Conservation (phyloP, 1,284 basidiomycete genomes). For the Cronartium quercuum region DNA sequence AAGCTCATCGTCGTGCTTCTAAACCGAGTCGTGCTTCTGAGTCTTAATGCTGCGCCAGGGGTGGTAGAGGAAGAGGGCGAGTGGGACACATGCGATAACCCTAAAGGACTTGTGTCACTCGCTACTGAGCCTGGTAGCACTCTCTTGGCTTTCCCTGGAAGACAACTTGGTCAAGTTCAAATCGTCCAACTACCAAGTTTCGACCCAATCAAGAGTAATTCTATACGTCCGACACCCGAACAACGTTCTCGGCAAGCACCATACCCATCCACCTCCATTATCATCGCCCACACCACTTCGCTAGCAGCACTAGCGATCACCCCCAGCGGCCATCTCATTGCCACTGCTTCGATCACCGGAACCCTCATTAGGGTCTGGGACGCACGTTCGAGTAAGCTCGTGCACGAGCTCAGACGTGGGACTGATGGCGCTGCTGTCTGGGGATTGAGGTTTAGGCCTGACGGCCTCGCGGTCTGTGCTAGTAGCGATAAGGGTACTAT, state of each 20-base stretch:
- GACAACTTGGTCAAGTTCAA: constrained; percentile 84
- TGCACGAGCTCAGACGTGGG: constrained; percentile 76
- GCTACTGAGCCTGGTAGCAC: constrained; percentile 71
- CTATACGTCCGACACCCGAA: no score
- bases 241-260: constrained; percentile 8
- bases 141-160: constrained; percentile 75
- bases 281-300: constrained; percentile 74
- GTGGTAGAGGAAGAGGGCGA: background rate
- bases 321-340: constrained; percentile 69
- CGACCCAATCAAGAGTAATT: constrained; percentile 48
- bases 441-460: constrained; percentile 65
- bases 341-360: constrained; percentile 76
- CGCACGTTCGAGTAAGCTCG: constrained; percentile 63
- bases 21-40: constrained; percentile 70
- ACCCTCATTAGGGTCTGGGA: constrained; percentile 89
- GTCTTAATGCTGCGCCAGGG: constrained; percentile 55
- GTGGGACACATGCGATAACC: constrained; percentile 25
- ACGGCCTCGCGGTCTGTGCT: constrained; percentile 62
- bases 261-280: constrained; percentile 56
- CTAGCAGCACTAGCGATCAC: constrained; percentile 72
- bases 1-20: constrained; percentile 77
- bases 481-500: constrained; percentile 97
- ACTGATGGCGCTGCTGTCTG: constrained; percentile 87
- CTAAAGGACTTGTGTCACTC: constrained; percentile 70
- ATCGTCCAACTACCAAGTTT: constrained; percentile 66